phyloP scores from a whole-genome alignment of 2,329 filamentous ascomycete genomes.

The Penicillium brevicompactum region DNA sequence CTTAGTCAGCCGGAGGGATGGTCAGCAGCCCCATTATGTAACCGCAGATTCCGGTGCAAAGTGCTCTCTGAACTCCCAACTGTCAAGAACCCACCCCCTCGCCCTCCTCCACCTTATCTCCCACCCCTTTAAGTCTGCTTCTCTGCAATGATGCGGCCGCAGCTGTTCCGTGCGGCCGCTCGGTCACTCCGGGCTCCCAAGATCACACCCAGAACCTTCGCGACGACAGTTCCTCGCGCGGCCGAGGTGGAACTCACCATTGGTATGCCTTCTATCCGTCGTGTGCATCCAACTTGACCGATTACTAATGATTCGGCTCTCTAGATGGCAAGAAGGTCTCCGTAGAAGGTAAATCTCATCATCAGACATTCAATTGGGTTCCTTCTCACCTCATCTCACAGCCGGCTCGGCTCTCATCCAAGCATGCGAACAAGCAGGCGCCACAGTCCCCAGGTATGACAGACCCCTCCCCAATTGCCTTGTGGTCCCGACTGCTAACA shows the following conservation, averaged over 20 bases:
- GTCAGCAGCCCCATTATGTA: constrained; percentile 32
- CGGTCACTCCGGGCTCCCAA: constrained; percentile 56
- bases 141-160: constrained; percentile 62
- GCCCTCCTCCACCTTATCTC: constrained; percentile 17
- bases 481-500: constrained; percentile 36
- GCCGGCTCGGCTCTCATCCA: constrained; percentile 97
- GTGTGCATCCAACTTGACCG: constrained; percentile 61
- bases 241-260: constrained; percentile 97
- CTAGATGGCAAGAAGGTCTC: constrained; percentile 97
- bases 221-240: constrained; percentile 73
- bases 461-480: neutral
- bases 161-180: constrained; percentile 63
- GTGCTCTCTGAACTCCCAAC: constrained; percentile 29
- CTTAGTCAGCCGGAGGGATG: constrained; percentile 23
- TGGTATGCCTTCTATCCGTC: constrained; percentile 58
- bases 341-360: constrained; percentile 74
- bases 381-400: constrained; percentile 47
- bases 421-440: constrained; percentile 97
- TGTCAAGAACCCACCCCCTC: constrained; percentile 12
- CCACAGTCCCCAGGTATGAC: constrained; percentile 77
- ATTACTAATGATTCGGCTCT: constrained; percentile 35
- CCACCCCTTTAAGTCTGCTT: constrained; percentile 17
- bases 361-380: constrained; percentile 6
- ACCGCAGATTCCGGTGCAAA: constrained; percentile 37
- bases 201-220: constrained; percentile 72